Evolutionary conservation across 306 rosid genomes (phyloP).

Genomic region (Spatholobus suberectus): DNA sequence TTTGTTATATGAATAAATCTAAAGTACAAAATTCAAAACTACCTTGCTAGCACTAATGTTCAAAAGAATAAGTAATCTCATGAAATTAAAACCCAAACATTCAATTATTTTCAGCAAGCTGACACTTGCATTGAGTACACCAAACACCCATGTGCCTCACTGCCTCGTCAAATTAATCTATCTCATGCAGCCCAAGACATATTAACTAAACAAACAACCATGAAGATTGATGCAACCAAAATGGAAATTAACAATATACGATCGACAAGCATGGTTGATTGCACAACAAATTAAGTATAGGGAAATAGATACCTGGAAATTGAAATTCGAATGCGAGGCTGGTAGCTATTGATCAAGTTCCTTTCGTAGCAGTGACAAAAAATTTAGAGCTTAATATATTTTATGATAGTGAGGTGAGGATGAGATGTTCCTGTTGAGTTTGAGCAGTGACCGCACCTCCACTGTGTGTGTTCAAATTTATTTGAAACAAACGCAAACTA

Average conservation of each 20-base stretch:
- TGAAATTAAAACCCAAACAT: no score
- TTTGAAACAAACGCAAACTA: background rate
- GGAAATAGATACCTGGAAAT: conserved; percentile 43
- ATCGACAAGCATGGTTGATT: background rate
- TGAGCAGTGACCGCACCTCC: conserved; percentile 7
- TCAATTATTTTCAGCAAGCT: no score
- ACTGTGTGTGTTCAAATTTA: background rate
- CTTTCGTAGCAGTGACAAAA: background rate
- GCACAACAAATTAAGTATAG: background rate
- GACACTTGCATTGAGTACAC: no score
- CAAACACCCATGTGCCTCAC: no score
- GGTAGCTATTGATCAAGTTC: background rate
- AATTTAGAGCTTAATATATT: background rate
- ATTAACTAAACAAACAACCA: background rate
- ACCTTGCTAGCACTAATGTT: no score
- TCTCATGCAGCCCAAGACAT: no score
- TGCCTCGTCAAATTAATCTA: no score
- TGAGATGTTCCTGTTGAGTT: background rate
- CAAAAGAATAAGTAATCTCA: no score
- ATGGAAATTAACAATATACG: background rate
- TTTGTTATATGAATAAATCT: background rate
- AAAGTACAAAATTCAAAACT: no score
- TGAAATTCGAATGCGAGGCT: conserved; percentile 14
- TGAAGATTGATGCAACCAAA: background rate
- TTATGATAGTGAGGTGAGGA: background rate